Percentiles rank a stretch among this genome's conserved stretches.
These are phyloP conservation scores for Annulohypoxylon moriforme DNA, from an alignment of 495 filamentous ascomycete species.

Conservation along the genomic window DNA sequence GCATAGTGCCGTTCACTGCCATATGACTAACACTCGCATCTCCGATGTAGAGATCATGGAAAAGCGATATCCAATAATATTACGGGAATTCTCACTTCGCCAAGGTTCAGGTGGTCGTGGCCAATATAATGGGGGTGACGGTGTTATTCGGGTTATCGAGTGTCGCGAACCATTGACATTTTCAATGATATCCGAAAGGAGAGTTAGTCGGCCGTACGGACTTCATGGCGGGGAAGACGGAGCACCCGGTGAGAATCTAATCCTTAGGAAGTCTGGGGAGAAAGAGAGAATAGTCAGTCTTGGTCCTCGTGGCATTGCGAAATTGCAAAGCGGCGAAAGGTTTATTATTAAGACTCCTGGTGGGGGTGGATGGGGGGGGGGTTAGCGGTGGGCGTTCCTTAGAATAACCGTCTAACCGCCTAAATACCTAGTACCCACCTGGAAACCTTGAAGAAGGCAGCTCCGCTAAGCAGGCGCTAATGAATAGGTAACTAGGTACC, in stretches of 20 bases:
- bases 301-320: conserved; percentile 28
- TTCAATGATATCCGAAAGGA: conserved; percentile 37
- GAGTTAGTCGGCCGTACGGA: conserved; percentile 36
- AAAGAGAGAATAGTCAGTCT: conserved; percentile 33
- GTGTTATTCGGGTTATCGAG: conserved; percentile 40
- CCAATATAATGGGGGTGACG: conserved; percentile 52
- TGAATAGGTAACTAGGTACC: no score
- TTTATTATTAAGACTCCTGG: conserved; percentile 38
- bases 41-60: conserved; percentile 78
- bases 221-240: conserved; percentile 38
- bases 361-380: conserved; percentile 35
- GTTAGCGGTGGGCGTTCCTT: not conserved
- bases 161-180: conserved; percentile 36
- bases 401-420: not conserved
- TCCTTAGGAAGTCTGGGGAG: conserved; percentile 8
- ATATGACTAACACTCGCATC: conserved; percentile 81
- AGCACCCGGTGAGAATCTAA: conserved; percentile 27
- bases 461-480: no score
- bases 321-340: conserved; percentile 30
- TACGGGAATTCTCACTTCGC: conserved; percentile 70
- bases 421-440: not conserved
- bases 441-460: no score
- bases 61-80: conserved; percentile 74
- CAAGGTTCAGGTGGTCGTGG: conserved; percentile 54
- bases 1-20: conserved; percentile 70